Evolutionary conservation across 1,284 basidiomycete genomes (phyloP), one percentile per base, ranked within the genome.

Genomic region (Cutaneotrichosporon curvatum): DNA sequence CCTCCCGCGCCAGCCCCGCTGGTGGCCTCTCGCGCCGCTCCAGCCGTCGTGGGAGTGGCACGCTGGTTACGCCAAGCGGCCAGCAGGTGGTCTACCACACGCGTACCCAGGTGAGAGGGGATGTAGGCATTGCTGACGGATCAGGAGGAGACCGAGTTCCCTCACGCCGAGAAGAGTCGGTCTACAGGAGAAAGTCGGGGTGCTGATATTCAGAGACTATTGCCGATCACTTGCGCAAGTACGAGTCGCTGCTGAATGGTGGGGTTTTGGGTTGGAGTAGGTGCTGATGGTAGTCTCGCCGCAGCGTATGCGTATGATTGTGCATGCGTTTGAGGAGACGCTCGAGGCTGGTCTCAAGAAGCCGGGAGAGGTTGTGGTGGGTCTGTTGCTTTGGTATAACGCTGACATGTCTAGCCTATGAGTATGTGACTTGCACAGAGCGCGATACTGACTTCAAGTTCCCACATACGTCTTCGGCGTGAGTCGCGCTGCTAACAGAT

Each of bases 231-330:
- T 77, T 91, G 58, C 78, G 86, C 68, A 88, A 87, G 74, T 87
- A 85, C 60, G 88, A 91, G 75, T 81, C 76, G 61, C 66, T 87
- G 80, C 85, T 72, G 71, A 85, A 77, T 31, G 61, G 67, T 68
- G 48, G 52, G 25, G 25, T 7, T 28, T 28, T 7, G 25, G 25
- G 25, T 28, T 28, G 25, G 12, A 28, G 12, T 7, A 28, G 25
- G 25, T 7, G 25, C 12, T 28, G 25, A 12, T 28, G 12, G 25
- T 83, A 51, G 74, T 96, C 53, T 91, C 88, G 2, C 87, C 91
- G 14, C 89, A 91, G 71, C 75, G 90, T 56, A 94, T 95, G 89
- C 81, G 90, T 48, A 94, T 91, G 81, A 97, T 99, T 67, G 90
- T 92, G 22, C 85, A 95, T 63, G 85, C 90, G 2, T 95, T 99